These are phyloP conservation scores for Nadsonia starkeyi-henricii DNA, from an alignment of 1,139 yeast species.

Conservation along the genomic window DNA sequence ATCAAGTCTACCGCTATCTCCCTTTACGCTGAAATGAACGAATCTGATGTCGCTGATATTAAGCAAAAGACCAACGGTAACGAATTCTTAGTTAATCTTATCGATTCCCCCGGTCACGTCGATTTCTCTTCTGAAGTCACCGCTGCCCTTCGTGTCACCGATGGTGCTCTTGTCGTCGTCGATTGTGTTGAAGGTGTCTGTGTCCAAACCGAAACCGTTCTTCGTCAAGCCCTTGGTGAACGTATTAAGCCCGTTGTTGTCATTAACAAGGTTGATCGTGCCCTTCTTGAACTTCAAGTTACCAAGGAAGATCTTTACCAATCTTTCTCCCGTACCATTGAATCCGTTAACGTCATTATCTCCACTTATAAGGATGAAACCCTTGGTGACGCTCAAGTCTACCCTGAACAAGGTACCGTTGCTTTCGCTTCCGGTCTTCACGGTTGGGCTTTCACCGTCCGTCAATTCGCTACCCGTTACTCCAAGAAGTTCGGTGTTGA, in stretches of 20 bases:
- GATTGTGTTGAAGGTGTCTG: slow-evolving; percentile 99
- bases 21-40: slow-evolving; percentile 77
- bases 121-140: slow-evolving; percentile 99
- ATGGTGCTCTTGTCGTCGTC: slow-evolving; percentile 99
- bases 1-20: slow-evolving; percentile 98
- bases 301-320: slow-evolving; percentile 98
- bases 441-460: slow-evolving; percentile 99
- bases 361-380: slow-evolving; percentile 86
- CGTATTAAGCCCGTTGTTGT: slow-evolving; percentile 98
- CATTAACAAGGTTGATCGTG: slow-evolving; percentile 99
- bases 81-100: slow-evolving; percentile 93
- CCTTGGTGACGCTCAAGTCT: slow-evolving; percentile 94
- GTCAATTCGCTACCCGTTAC: slow-evolving; percentile 97
- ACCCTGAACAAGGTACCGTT: slow-evolving; percentile 98
- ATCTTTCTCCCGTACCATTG: slow-evolving; percentile 96
- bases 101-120: slow-evolving; percentile 99
- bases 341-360: slow-evolving; percentile 96
- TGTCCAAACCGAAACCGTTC: slow-evolving; percentile 99
- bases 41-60: slow-evolving; percentile 90
- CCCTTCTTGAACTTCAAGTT: slow-evolving; percentile 96
- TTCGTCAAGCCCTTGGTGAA: slow-evolving; percentile 98
- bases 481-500: slow-evolving; percentile 99
- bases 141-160: slow-evolving; percentile 99
- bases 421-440: slow-evolving; percentile 99
- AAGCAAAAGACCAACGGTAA: slow-evolving; percentile 89